Conservation (phyloP, 139 green algal species). For the Bryopsis sp. region DNA sequence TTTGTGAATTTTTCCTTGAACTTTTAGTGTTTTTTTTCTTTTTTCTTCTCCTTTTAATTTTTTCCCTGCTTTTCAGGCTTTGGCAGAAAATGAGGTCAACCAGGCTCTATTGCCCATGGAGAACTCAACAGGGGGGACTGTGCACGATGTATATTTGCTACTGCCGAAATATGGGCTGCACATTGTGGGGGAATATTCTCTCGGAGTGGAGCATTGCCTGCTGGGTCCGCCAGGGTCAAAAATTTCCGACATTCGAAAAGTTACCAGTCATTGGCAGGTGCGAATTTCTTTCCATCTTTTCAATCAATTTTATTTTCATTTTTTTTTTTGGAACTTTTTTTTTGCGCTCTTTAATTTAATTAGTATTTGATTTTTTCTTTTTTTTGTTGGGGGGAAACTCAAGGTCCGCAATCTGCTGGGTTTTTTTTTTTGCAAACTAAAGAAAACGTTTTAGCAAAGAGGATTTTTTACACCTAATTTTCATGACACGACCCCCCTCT, state of each 20-base stretch:
- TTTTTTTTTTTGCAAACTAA: too few species aligned
- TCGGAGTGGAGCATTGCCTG: neutral
- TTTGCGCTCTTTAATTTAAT: neutral
- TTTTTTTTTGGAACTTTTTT: too few species aligned
- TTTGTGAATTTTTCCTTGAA: too few species aligned
- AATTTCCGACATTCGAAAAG: neutral
- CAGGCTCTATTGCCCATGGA: constrained; percentile 52
- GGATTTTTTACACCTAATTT: too few species aligned
- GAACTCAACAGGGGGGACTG: constrained; percentile 49
- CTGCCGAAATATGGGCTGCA: constrained; percentile 10
- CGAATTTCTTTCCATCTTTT: too few species aligned
- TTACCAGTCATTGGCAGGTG: constrained; percentile 1
- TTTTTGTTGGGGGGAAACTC: too few species aligned
- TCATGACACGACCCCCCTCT: too few species aligned
- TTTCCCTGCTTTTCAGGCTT: constrained; percentile 19
- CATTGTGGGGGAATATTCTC: constrained; percentile 11
- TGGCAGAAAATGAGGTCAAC: constrained; percentile 49
- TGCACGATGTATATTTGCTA: constrained; percentile 39
- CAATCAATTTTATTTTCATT: too few species aligned
- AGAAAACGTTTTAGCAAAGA: too few species aligned
- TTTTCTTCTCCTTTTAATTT: neutral
- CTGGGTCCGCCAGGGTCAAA: neutral
- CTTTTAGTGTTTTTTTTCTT: too few species aligned
- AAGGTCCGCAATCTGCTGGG: too few species aligned
- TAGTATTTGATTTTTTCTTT: neutral